phyloP scores from a whole-genome alignment of 371 early-diverging fungal species.

The Circinella minor region DNA sequence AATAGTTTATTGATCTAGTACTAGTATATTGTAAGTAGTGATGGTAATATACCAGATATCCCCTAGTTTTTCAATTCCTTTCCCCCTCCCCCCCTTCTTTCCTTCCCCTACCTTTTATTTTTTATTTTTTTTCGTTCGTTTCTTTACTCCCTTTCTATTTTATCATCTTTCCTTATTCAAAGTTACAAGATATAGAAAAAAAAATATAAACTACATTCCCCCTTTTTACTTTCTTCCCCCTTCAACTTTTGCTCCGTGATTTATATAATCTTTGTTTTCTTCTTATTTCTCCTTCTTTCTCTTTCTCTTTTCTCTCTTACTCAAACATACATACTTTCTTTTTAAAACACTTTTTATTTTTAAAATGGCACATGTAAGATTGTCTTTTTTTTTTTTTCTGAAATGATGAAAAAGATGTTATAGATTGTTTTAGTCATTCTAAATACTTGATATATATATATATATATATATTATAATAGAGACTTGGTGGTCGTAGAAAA shows the following conservation, averaged over 20 bases:
- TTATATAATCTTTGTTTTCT: slow-evolving; percentile 1
- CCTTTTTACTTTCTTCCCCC: slow-evolving; percentile 13
- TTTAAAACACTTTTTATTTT: slow-evolving; percentile 1
- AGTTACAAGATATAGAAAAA: not conserved
- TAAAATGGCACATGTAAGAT: slow-evolving; percentile 14
- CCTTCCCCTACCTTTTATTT: no score
- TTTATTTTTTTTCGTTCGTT: not conserved
- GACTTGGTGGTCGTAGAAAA: slow-evolving; percentile 84
- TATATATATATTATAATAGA: slow-evolving; percentile 21
- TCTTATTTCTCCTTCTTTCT: slow-evolving; percentile 11
- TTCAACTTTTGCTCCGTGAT: slow-evolving; percentile 17
- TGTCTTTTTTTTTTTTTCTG: not conserved
- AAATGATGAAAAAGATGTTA: no score
- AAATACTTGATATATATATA: not conserved
- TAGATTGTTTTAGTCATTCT: not conserved
- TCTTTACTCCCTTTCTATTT: not conserved
- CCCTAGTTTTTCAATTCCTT: no score
- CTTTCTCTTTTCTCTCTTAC: slow-evolving; percentile 4
- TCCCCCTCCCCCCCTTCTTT: no score
- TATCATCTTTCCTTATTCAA: not conserved
- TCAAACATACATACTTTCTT: not conserved
- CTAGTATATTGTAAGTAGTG: no score
- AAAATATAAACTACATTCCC: not conserved
- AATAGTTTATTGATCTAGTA: no score
- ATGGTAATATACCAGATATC: no score